phyloP scores from a whole-genome alignment of 2,329 filamentous ascomycete genomes.

The Fusarium graminum region DNA sequence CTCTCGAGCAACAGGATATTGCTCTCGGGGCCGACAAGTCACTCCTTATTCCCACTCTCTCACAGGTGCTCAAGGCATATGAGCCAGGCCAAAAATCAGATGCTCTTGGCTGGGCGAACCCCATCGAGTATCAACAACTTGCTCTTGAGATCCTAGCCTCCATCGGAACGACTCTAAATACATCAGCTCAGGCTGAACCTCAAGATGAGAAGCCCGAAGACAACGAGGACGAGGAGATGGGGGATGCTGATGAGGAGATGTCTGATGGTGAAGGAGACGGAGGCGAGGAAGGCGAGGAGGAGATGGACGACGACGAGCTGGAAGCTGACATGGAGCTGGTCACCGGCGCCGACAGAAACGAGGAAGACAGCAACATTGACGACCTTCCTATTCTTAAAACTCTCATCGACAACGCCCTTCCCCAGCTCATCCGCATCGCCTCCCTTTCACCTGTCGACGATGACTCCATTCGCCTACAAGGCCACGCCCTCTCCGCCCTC shows the following conservation, averaged over 20 bases:
- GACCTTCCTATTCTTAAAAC: constrained; percentile 67
- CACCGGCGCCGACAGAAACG: constrained; percentile 62
- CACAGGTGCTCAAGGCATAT: constrained; percentile 50
- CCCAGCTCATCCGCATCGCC: constrained; percentile 62
- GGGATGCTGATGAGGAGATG: constrained; percentile 55
- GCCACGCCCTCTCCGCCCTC: constrained; percentile 69
- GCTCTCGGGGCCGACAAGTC: constrained; percentile 53
- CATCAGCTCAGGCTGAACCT: constrained; percentile 58
- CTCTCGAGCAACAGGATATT: constrained; percentile 50
- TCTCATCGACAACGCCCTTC: constrained; percentile 54
- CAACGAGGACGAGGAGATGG: constrained; percentile 57
- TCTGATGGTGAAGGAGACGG: constrained; percentile 55
- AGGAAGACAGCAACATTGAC: constrained; percentile 57
- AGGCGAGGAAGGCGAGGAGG: constrained; percentile 60
- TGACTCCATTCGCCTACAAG: constrained; percentile 61
- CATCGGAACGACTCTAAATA: constrained; percentile 71
- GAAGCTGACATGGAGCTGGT: constrained; percentile 76
- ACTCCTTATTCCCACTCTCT: constrained; percentile 54
- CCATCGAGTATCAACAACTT: constrained; percentile 63
- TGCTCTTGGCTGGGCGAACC: constrained; percentile 56
- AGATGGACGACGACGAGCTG: constrained; percentile 69
- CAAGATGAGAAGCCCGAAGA: constrained; percentile 56
- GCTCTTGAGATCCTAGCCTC: constrained; percentile 74
- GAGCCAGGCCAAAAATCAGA: constrained; percentile 49
- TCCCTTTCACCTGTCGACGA: constrained; percentile 57